phyloP scores from a whole-genome alignment of 2,329 filamentous ascomycete genomes.

The Clonostachys rosea region DNA sequence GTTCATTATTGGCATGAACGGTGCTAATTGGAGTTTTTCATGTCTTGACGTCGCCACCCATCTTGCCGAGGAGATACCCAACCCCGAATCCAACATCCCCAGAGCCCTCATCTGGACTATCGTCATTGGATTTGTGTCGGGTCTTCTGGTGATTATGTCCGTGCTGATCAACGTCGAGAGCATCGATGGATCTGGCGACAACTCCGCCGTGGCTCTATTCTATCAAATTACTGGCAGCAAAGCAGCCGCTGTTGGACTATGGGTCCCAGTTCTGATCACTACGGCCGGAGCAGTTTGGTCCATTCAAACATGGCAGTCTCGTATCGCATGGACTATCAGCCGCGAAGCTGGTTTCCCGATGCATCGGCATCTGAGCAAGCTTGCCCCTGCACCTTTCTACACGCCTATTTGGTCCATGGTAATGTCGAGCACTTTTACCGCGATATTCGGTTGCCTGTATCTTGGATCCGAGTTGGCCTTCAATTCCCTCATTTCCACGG shows the following conservation, averaged over 20 bases:
- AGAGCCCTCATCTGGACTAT: conserved; percentile 11
- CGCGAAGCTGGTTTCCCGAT: too few relatives aligned
- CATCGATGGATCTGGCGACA: neutral
- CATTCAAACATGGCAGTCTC: too few relatives aligned
- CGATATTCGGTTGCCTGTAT: conserved; percentile 16
- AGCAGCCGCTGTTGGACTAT: too few relatives aligned
- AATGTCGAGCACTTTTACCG: conserved; percentile 6
- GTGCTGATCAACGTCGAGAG: neutral
- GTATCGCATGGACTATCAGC: too few relatives aligned
- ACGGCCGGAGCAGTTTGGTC: too few relatives aligned
- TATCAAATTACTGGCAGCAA: neutral
- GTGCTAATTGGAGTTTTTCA: conserved; percentile 19
- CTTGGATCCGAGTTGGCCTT: conserved; percentile 17
- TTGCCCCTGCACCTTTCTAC: too few relatives aligned
- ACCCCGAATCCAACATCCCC: conserved; percentile 13
- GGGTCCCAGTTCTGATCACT: too few relatives aligned
- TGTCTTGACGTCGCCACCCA: conserved; percentile 19
- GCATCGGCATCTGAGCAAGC: neutral
- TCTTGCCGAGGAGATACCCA: conserved; percentile 19
- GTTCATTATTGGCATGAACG: conserved; percentile 19
- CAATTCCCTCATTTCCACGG: conserved; percentile 16
- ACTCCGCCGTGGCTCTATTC: too few relatives aligned
- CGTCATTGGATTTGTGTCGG: conserved; percentile 4
- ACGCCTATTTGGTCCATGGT: too few relatives aligned
- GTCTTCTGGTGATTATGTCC: neutral